Base-by-base conservation (phyloP, 2,329 filamentous ascomycete species). In the Penicillium palitans region DNA sequence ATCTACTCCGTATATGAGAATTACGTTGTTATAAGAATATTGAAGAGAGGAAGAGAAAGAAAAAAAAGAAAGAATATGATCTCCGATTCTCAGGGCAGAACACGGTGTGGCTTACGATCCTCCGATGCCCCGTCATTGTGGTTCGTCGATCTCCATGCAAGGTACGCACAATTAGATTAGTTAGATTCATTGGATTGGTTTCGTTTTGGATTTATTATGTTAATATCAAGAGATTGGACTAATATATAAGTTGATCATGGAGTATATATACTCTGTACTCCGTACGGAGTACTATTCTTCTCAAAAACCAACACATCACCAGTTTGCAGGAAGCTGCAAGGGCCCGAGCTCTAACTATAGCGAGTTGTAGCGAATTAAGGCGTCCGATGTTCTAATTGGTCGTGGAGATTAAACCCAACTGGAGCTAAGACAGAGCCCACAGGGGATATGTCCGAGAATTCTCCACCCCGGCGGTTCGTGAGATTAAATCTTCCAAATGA, bases 111-210 rank as follows among this genome's bases (percentile, higher is more conserved):
- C 60, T 57, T 57, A 35, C 35, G 31, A 19, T 52, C 39, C 8
- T 46, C 47, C 55, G 45, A 44, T 52, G 49, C 37, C 31, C 53
- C 27, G 48, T 52, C 61, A 46, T 47, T 58, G 41, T 59, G 52
- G 59, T 65, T 62, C 58, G 52, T 41, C 53, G 42, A 61, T 57
- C 59, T 55, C 51, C 42, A 63, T 49, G 63, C 58, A 65, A 65
- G 61, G 63, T 55, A 13, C 6, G 10, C 25, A 41, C 27, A 33
- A 10, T 24, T 24, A 15, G 27, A 15, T 46, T 21, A 9, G 13
- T 17, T 24, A 33, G 17, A 40, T 48, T 15, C 24, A 48, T 31
- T 25, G 31, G 19, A 13, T 39, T 31, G 2, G n/a, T 13, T 37
- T 13, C 3, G 21, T 6, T 25, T 27, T 21, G 2, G 12, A 21